These are phyloP conservation scores for Ephemerocybe angulata DNA, from an alignment of 768 basidiomycete species.

Conservation along the genomic window DNA sequence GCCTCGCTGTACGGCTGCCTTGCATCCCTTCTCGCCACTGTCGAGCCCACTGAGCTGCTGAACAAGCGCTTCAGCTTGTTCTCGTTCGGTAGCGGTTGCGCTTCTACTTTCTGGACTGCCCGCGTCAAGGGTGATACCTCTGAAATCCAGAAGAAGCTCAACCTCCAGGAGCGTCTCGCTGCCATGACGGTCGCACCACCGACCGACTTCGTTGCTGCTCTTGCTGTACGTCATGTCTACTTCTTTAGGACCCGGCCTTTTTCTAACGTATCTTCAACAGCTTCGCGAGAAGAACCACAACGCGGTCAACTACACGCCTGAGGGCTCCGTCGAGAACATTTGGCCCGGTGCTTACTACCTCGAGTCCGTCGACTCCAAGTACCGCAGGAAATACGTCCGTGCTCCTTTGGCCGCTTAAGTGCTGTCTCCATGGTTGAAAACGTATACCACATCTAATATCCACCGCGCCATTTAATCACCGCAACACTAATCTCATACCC, in stretches of 20 bases:
- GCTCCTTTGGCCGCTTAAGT: slow-evolving; percentile 37
- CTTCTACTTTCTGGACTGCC: slow-evolving; percentile 90
- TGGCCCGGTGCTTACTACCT: slow-evolving; percentile 96
- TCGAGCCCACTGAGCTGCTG: slow-evolving; percentile 64
- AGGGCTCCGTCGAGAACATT: slow-evolving; percentile 86
- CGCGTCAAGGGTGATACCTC: slow-evolving; percentile 84
- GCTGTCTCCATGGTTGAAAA: slow-evolving; percentile 6
- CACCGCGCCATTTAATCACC: neutral
- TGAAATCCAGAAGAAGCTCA: slow-evolving; percentile 76
- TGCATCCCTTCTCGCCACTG: slow-evolving; percentile 75
- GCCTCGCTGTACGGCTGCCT: slow-evolving; percentile 94
- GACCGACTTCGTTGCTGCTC: slow-evolving; percentile 86
- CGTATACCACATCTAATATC: neutral
- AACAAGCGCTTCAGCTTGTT: slow-evolving; percentile 91
- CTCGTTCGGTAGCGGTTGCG: slow-evolving; percentile 95
- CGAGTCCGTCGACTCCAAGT: slow-evolving; percentile 83
- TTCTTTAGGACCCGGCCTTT: slow-evolving; percentile 7
- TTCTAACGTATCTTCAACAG: slow-evolving; percentile 35
- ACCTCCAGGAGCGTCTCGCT: slow-evolving; percentile 73
- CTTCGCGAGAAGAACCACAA: slow-evolving; percentile 98
- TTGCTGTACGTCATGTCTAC: slow-evolving; percentile 46
- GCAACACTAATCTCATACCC: too few relatives aligned
- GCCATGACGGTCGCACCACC: slow-evolving; percentile 89
- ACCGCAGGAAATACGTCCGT: slow-evolving; percentile 80
- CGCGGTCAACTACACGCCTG: slow-evolving; percentile 76